Conservation (phyloP, 139 green algal species). For the Cymbomonas tetramitiformis region DNA sequence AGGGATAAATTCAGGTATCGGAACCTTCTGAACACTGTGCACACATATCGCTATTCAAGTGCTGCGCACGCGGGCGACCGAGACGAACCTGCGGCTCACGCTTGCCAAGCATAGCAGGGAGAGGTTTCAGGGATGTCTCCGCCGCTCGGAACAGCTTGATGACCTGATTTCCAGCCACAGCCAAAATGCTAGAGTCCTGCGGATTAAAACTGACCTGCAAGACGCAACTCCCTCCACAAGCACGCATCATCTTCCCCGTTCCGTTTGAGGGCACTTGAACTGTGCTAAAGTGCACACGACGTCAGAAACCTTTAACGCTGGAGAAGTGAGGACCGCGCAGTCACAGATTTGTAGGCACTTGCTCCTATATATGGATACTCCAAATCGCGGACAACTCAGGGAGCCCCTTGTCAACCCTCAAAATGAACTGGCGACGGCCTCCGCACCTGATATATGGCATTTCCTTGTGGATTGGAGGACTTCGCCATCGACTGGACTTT, state of each 20-base stretch:
- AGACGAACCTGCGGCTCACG: constrained; percentile 39
- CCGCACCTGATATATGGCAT: constrained; percentile 23
- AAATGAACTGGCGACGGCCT: neutral
- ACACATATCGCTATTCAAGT: too few species aligned
- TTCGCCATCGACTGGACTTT: constrained; percentile 46
- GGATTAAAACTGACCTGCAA: constrained; percentile 37
- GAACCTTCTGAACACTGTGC: too few species aligned
- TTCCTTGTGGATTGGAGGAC: constrained; percentile 18
- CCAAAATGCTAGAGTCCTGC: constrained; percentile 29
- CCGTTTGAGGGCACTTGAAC: too few species aligned
- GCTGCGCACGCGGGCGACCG: too few species aligned
- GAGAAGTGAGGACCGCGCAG: constrained; percentile 30
- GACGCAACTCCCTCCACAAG: too few species aligned
- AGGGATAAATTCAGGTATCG: too few species aligned
- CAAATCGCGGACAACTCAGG: neutral
- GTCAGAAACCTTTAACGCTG: too few species aligned
- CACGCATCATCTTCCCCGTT: too few species aligned
- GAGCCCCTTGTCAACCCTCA: neutral
- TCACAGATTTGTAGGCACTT: too few species aligned
- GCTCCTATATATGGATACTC: constrained; percentile 10
- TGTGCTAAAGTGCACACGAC: too few species aligned
- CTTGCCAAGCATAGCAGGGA: constrained; percentile 39
- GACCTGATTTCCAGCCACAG: constrained; percentile 43
- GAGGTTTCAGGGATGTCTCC: constrained; percentile 33
- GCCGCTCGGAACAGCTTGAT: constrained; percentile 39